Conservation (phyloP, 805 yeast species). For the Wickerhamiella brachini region DNA sequence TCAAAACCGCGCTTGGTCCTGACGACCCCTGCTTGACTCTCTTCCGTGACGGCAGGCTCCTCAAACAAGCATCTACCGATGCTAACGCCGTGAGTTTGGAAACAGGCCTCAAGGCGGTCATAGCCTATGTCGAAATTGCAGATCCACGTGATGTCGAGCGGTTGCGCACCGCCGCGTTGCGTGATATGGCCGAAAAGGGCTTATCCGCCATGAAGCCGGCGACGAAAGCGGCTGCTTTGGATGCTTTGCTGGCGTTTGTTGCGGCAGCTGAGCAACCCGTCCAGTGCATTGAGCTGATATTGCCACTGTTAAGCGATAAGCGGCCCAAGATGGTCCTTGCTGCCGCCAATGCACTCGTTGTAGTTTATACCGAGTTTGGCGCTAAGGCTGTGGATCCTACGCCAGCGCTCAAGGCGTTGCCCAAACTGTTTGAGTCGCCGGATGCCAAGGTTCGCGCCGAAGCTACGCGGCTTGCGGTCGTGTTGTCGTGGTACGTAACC, state of each 20-base stretch:
- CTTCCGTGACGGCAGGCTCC: constrained; percentile 39
- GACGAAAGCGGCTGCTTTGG: constrained; percentile 52
- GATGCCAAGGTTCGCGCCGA: constrained; percentile 78
- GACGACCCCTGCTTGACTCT: constrained; percentile 41
- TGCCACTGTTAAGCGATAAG: constrained; percentile 45
- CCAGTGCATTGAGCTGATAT: constrained; percentile 42
- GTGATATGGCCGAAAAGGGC: constrained; percentile 63
- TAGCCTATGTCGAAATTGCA: constrained; percentile 42
- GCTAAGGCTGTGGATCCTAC: constrained; percentile 46
- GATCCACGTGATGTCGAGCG: constrained; percentile 29
- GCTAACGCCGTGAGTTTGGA: constrained; percentile 88
- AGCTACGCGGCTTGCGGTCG: constrained; percentile 53
- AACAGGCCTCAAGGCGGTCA: constrained; percentile 48
- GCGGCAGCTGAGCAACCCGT: constrained; percentile 51
- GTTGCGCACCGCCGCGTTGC: constrained; percentile 17
- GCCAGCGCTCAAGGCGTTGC: constrained; percentile 40
- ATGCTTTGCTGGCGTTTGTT: constrained; percentile 45
- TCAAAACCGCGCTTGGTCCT: constrained; percentile 32
- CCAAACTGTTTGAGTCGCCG: constrained; percentile 68
- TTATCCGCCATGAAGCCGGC: constrained; percentile 59
- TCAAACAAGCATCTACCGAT: constrained; percentile 54
- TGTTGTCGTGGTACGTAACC: constrained; percentile 64
- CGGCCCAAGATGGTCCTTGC: constrained; percentile 71
- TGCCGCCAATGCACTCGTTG: constrained; percentile 40
- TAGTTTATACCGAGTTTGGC: constrained; percentile 49